A percentile compares a stretch with the other conserved stretches of the same genome.
Evolutionary conservation across 2,329 filamentous ascomycete genomes (phyloP).

Genomic region (Xylariomycetidae sp.): DNA sequence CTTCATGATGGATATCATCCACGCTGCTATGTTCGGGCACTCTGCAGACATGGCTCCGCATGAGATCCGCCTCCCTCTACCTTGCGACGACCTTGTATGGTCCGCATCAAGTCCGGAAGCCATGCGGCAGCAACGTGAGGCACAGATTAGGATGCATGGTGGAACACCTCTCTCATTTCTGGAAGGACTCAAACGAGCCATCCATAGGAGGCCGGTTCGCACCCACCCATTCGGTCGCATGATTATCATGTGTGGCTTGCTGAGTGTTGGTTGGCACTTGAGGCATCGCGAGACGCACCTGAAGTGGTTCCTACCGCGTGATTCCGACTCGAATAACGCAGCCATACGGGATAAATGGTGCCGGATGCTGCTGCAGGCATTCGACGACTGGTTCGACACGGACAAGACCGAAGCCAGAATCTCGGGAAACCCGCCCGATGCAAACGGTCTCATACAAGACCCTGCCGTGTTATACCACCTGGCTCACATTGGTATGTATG

Average conservation of each 20-base stretch:
- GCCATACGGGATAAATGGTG: constrained; percentile 69
- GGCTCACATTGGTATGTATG: constrained; percentile 82
- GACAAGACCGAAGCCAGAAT: constrained; percentile 38
- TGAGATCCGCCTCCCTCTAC: constrained; percentile 78
- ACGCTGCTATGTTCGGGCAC: constrained; percentile 90
- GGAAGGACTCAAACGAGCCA: constrained; percentile 74
- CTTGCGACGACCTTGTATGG: constrained; percentile 85
- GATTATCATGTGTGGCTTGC: constrained; percentile 81
- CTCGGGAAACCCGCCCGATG: too few species aligned
- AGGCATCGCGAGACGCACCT: constrained; percentile 81
- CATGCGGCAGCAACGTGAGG: constrained; percentile 71
- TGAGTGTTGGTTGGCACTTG: constrained; percentile 92
- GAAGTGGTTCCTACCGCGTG: constrained; percentile 73
- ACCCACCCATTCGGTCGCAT: constrained; percentile 87
- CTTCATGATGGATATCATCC: constrained; percentile 83
- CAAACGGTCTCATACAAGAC: constrained; percentile 64
- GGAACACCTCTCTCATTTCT: constrained; percentile 75
- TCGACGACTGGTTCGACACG: constrained; percentile 82
- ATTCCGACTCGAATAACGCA: constrained; percentile 55
- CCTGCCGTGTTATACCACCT: constrained; percentile 78
- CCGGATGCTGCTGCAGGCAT: constrained; percentile 67
- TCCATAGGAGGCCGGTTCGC: constrained; percentile 73
- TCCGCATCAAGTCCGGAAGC: constrained; percentile 71
- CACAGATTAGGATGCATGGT: constrained; percentile 69
- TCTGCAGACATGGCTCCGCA: constrained; percentile 86